Evolutionary conservation across 257 asterid species (phyloP), one percentile per base, ranked within the genome.

Genomic region (Mitragyna speciosa): DNA sequence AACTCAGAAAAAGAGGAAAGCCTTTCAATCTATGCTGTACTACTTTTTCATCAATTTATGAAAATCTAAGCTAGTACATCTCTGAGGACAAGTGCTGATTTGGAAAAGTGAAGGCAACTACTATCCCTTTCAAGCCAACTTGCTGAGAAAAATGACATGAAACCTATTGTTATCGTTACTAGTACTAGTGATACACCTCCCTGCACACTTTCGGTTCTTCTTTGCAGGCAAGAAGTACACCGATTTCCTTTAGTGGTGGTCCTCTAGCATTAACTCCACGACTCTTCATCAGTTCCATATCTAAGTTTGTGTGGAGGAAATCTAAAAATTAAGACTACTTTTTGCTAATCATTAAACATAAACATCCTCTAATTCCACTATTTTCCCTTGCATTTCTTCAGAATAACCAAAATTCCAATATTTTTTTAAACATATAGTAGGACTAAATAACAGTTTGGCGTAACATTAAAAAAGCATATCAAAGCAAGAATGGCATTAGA

Each of bases 41-140:
- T n/a, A n/a, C 11, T 24, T 45, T 49, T 49, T 65, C 59, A 39
- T 75, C 33, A 67, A 12, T 22, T 61, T 22, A 26, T 48, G 76
- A 73, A 66, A 22, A 66, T 63, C 30, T 59, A 56, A 54, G 28
- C 30, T 33, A 33, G 69, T 74, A 33, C 10, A 43, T 1, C 67
- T 75, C 33, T 58, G 76, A 63, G 70, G 33, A n/a, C 24, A 19
- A 51, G 28, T 26, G 70, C 45, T 69, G 70, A 64, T 20, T 7
- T 52, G 48, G 78, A 16, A 71, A 66, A 24, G 74, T 43, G 51
- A 17, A 63, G 64, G 51, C 45, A 70, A 70, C 61, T 14, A 36
- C 41, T 4, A 51, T 77, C 81, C 79, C 28, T 41, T 51, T 76
- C 43, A 74, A 49, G 39, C 76, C 33, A 74, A 64, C 71, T 70